Evolutionary conservation across 2,329 filamentous ascomycete species (phyloP).

Genomic region (Cladophialophora psammophila): DNA sequence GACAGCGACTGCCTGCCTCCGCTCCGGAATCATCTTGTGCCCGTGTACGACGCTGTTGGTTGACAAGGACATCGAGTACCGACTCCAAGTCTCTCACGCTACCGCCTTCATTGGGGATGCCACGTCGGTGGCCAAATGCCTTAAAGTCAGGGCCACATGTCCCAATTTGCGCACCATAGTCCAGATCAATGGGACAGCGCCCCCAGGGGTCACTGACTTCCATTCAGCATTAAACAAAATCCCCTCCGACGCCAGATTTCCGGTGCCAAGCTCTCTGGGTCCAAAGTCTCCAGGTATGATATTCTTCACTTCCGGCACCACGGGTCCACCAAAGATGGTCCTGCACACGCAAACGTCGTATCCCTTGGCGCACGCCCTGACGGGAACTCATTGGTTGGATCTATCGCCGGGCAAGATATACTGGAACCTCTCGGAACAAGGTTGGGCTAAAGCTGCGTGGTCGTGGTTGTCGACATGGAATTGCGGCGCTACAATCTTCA

Average conservation of each 20-base stretch:
- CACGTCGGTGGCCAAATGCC: slow-evolving; percentile 46
- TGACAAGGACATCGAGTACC: slow-evolving; percentile 51
- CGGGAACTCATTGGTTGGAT: slow-evolving; percentile 50
- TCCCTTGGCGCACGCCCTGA: slow-evolving; percentile 50
- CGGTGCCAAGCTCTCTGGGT: slow-evolving; percentile 33
- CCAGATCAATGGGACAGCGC: slow-evolving; percentile 38
- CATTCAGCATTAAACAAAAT: slow-evolving; percentile 41
- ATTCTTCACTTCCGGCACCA: slow-evolving; percentile 53
- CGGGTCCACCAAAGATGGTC: slow-evolving; percentile 53
- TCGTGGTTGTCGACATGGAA: slow-evolving; percentile 52
- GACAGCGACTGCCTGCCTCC: slow-evolving; percentile 48
- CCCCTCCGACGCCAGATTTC: slow-evolving; percentile 35
- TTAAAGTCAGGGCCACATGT: slow-evolving; percentile 44
- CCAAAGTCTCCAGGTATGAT: slow-evolving; percentile 46
- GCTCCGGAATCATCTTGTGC: slow-evolving; percentile 49
- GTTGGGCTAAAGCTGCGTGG: slow-evolving; percentile 55
- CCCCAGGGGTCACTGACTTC: slow-evolving; percentile 42
- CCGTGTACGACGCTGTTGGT: slow-evolving; percentile 50
- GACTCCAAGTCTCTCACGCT: slow-evolving; percentile 46
- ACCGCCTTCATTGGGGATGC: slow-evolving; percentile 50
- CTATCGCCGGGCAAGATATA: slow-evolving; percentile 47
- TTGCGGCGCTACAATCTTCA: slow-evolving; percentile 51
- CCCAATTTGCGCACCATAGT: slow-evolving; percentile 46
- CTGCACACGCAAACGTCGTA: slow-evolving; percentile 52
- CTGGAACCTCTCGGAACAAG: slow-evolving; percentile 53